These are phyloP conservation scores for Rhododendron molle DNA, from an alignment of 148 eudicot genomes.

Conservation along the genomic window DNA sequence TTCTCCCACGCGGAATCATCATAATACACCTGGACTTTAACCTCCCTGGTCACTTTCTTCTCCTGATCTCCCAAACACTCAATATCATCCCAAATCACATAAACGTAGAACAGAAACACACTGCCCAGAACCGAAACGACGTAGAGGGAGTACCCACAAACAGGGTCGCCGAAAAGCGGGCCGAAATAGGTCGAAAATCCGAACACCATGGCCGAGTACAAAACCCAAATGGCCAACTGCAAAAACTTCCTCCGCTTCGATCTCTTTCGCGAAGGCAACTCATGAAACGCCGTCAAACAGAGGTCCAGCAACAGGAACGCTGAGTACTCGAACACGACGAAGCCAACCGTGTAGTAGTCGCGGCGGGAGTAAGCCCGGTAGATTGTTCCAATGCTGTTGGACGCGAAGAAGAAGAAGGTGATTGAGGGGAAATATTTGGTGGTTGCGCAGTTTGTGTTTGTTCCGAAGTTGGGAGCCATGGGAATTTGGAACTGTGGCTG, in stretches of 20 bases:
- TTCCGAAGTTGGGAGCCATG: neutral
- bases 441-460: neutral
- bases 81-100: neutral
- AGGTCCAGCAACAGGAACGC: neutral
- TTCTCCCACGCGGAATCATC: neutral
- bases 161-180: neutral
- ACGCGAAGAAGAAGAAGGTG: neutral
- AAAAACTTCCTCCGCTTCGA: neutral
- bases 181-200: neutral
- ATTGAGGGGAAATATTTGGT: neutral
- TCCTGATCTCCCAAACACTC: neutral
- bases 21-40: neutral
- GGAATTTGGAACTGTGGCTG: neutral
- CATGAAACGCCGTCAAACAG: neutral
- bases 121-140: neutral
- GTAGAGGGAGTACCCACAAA: neutral
- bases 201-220: neutral
- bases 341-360: neutral
- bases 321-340: neutral
- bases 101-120: neutral
- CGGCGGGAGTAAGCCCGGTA: neutral
- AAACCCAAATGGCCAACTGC: neutral
- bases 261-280: neutral
- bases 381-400: neutral
- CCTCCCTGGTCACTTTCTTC: neutral